phyloP scores from a whole-genome alignment of 2,329 filamentous ascomycete genomes.

The Penicillium thymicola region DNA sequence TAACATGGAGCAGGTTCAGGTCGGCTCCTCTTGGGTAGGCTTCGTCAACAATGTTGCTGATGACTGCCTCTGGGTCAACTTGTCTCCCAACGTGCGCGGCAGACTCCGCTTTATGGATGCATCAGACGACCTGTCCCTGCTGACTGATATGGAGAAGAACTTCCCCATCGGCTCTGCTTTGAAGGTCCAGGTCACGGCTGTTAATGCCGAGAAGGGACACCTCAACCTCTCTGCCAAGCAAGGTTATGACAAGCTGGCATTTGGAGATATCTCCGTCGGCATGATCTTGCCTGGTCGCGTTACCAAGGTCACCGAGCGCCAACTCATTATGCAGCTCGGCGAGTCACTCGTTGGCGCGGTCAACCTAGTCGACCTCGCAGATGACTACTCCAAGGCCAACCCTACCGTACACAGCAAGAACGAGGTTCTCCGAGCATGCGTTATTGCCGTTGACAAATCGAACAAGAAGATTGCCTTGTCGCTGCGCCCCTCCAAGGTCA shows the following conservation, averaged over 20 bases:
- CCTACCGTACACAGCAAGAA: constrained; percentile 74
- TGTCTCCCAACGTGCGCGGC: constrained; percentile 84
- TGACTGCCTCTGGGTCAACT: constrained; percentile 81
- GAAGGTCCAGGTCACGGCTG: constrained; percentile 70
- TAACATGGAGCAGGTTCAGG: constrained; percentile 67
- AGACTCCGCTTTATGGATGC: constrained; percentile 79
- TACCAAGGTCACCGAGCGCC: constrained; percentile 79
- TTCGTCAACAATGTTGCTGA: constrained; percentile 88
- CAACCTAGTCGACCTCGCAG: constrained; percentile 75
- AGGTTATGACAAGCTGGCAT: constrained; percentile 60
- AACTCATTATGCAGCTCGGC: constrained; percentile 80
- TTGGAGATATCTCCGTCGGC: constrained; percentile 70
- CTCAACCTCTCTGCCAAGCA: constrained; percentile 80
- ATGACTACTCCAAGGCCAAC: constrained; percentile 80
- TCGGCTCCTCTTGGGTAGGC: constrained; percentile 69
- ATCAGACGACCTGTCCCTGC: constrained; percentile 76
- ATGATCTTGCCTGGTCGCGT: constrained; percentile 80
- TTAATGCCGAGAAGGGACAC: constrained; percentile 69
- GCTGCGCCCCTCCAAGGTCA: constrained; percentile 77
- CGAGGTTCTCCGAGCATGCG: constrained; percentile 81
- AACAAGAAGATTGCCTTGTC: constrained; percentile 86
- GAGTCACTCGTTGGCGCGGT: constrained; percentile 76
- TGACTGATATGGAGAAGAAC: constrained; percentile 71
- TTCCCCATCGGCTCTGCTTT: constrained; percentile 91
- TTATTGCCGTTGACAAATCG: constrained; percentile 72